Evolutionary conservation across 2,329 filamentous ascomycete genomes (phyloP).

Genomic region (Colletotrichum chlorophyti): DNA sequence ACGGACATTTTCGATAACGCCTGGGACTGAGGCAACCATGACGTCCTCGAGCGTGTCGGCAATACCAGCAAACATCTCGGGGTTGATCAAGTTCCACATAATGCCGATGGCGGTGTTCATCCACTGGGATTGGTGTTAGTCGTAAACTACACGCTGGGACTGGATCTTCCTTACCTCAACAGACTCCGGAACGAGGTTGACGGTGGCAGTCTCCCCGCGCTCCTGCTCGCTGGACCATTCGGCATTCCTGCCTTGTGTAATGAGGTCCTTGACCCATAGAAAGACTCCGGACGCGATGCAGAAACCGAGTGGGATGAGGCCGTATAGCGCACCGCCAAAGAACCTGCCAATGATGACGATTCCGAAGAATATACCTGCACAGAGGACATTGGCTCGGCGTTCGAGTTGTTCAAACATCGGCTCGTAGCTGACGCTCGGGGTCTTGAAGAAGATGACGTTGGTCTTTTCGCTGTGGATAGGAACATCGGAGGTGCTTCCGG

Average conservation of each 20-base stretch:
- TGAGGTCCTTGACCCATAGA: slow-evolving; percentile 88
- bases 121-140: slow-evolving; percentile 62
- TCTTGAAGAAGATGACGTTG: slow-evolving; percentile 94
- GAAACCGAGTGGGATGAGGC: slow-evolving; percentile 75
- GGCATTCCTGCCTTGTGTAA: slow-evolving; percentile 79
- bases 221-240: slow-evolving; percentile 91
- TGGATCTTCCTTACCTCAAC: slow-evolving; percentile 62
- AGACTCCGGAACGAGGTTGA: slow-evolving; percentile 90
- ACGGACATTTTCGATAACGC: slow-evolving; percentile 91
- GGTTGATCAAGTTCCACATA: slow-evolving; percentile 91
- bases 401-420: slow-evolving; percentile 84
- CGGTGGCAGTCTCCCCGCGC: slow-evolving; percentile 83
- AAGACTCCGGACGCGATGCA: slow-evolving; percentile 81
- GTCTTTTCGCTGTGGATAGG: slow-evolving; percentile 97
- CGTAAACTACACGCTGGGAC: neutral
- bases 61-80: slow-evolving; percentile 90
- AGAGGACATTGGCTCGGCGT: slow-evolving; percentile 74
- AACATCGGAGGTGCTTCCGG: slow-evolving; percentile 87
- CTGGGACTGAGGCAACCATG: slow-evolving; percentile 94
- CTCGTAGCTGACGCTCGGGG: slow-evolving; percentile 86
- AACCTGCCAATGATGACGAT: slow-evolving; percentile 81
- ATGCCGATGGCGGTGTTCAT: slow-evolving; percentile 88
- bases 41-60: slow-evolving; percentile 88
- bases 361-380: slow-evolving; percentile 71
- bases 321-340: slow-evolving; percentile 80